phyloP scores from a whole-genome alignment of 106 monocot genomes.

The Acorus gramineus region DNA sequence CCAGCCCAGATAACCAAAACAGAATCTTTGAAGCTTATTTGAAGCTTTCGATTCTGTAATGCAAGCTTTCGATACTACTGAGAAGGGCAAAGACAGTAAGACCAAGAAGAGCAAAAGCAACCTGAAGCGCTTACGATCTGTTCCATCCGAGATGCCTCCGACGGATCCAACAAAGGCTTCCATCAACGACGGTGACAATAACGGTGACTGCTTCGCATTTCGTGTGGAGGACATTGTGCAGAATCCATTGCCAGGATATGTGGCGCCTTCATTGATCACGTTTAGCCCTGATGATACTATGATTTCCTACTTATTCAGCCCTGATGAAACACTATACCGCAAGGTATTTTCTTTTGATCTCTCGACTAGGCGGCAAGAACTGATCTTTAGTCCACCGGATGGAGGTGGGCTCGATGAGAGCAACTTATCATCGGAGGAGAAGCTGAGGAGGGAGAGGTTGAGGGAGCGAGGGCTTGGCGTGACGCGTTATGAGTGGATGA shows the following conservation, averaged over 20 bases:
- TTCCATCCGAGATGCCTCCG: too few species aligned
- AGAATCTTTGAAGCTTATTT: too few species aligned
- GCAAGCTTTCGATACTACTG: too few species aligned
- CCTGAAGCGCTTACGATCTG: too few species aligned
- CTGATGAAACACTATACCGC: slow-evolving; percentile 58
- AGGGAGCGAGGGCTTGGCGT: slow-evolving; percentile 90
- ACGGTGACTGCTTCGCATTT: slow-evolving; percentile 31
- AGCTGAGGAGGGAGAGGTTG: slow-evolving; percentile 74
- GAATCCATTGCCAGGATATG: slow-evolving; percentile 75
- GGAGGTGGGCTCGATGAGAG: slow-evolving; percentile 87
- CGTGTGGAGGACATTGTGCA: slow-evolving; percentile 71
- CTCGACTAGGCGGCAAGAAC: slow-evolving; percentile 29
- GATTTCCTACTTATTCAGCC: slow-evolving; percentile 66
- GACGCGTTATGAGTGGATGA: slow-evolving; percentile 78
- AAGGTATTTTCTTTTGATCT: slow-evolving; percentile 70
- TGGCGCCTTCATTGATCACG: slow-evolving; percentile 58
- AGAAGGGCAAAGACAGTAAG: too few species aligned
- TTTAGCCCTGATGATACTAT: slow-evolving; percentile 85
- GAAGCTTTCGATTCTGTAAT: too few species aligned
- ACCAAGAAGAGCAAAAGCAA: too few species aligned
- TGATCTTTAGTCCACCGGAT: slow-evolving; percentile 68
- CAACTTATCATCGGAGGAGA: slow-evolving; percentile 82
- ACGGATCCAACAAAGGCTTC: too few species aligned
- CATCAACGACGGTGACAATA: slow-evolving; percentile 7
- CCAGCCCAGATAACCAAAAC: too few species aligned